phyloP scores from a whole-genome alignment of 2,329 filamentous ascomycete genomes.

The Parafenestella ontariensis region DNA sequence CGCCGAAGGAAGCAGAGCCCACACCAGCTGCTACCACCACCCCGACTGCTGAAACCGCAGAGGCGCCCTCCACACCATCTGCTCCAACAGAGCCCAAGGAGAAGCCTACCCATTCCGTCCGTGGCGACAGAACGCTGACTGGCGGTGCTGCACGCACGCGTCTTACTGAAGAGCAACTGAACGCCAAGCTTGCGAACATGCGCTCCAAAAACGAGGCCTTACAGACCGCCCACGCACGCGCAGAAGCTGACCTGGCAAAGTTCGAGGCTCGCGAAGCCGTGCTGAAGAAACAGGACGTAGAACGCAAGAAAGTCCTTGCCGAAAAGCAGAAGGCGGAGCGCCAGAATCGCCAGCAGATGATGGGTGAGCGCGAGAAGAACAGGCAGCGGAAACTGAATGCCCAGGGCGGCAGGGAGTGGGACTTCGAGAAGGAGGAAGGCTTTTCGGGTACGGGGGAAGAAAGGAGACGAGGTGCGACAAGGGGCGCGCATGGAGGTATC shows the following conservation, averaged over 20 bases:
- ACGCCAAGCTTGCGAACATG: constrained; percentile 66
- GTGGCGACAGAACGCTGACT: constrained; percentile 43
- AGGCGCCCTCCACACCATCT: constrained; percentile 19
- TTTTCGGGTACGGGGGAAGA: constrained; percentile 53
- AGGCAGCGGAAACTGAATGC: constrained; percentile 65
- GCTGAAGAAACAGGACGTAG: constrained; percentile 58
- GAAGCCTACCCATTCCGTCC: constrained; percentile 36
- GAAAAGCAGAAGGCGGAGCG: constrained; percentile 55
- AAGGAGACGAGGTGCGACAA: constrained; percentile 53
- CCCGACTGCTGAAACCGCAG: constrained; percentile 13
- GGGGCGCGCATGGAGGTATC: constrained; percentile 62
- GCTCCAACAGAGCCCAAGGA: constrained; percentile 33
- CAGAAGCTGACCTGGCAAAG: constrained; percentile 71
- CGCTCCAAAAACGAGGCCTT: constrained; percentile 67
- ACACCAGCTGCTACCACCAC: constrained; percentile 17
- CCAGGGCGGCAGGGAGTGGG: constrained; percentile 67
- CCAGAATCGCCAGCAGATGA: constrained; percentile 64
- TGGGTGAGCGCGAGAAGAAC: constrained; percentile 68
- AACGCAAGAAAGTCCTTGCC: constrained; percentile 46
- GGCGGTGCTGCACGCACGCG: constrained; percentile 43
- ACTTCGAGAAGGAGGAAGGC: constrained; percentile 67
- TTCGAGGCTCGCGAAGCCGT: constrained; percentile 70
- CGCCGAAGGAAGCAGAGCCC: constrained; percentile 27
- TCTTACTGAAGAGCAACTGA: constrained; percentile 69
- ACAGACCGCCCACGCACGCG: constrained; percentile 66